phyloP scores from a whole-genome alignment of 2,329 filamentous ascomycete species.

The Xylariaceae sp. region DNA sequence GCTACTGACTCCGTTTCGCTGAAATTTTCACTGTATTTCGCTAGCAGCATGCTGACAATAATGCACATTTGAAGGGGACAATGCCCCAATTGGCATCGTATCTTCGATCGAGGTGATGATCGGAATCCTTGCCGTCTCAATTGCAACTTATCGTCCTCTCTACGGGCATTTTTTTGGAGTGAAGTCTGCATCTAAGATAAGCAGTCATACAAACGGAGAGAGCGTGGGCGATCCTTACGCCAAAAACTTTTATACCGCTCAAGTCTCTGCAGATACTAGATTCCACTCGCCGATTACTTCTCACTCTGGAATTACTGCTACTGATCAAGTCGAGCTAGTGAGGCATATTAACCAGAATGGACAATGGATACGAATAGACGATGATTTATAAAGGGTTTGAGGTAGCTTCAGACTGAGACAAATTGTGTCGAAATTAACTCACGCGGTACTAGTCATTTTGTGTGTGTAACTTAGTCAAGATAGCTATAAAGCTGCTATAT shows the following conservation, averaged over 20 bases:
- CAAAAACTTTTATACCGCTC: not conserved
- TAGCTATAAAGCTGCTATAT: no score
- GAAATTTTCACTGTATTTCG: no score
- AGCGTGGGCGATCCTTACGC: not conserved
- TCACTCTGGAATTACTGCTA: constrained; percentile 10
- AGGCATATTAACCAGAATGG: constrained; percentile 4
- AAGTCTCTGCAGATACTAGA: not conserved
- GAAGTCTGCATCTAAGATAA: not conserved
- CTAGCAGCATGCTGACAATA: not conserved
- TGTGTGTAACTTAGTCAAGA: no score
- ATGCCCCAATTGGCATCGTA: constrained; percentile 18
- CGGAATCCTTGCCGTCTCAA: constrained; percentile 26
- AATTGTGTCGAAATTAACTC: no score
- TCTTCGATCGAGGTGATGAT: constrained; percentile 21
- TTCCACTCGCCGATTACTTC: not conserved
- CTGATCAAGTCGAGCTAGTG: constrained; percentile 18
- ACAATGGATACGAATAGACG: no score
- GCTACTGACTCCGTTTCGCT: no score
- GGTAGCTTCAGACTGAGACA: no score
- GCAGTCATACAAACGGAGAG: not conserved
- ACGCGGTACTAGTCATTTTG: no score
- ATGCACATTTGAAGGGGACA: constrained; percentile 9
- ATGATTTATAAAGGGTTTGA: no score
- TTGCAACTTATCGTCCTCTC: constrained; percentile 29
- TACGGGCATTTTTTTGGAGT: constrained; percentile 16